Evolutionary conservation across 768 basidiomycete species (phyloP).

Genomic region (Phaffia tasmanica): DNA sequence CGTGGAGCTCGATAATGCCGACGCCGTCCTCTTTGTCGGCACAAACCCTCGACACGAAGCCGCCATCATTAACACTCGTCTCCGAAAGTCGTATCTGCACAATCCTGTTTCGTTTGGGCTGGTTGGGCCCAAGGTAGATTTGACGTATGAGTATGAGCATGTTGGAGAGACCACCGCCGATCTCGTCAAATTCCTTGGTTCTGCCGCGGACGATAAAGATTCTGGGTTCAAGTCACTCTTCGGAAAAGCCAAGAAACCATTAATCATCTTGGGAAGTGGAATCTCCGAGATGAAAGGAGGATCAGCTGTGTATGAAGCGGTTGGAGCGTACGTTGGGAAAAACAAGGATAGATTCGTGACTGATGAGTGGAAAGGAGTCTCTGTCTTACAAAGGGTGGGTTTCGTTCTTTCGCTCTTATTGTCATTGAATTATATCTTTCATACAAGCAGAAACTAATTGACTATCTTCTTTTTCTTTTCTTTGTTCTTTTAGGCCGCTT

Average conservation of each 20-base stretch:
- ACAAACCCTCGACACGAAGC: slow-evolving; percentile 97
- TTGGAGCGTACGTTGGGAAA: slow-evolving; percentile 66
- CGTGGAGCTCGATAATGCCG: slow-evolving; percentile 78
- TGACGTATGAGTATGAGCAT: slow-evolving; percentile 85
- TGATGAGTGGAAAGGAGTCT: slow-evolving; percentile 92
- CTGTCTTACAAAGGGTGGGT: slow-evolving; percentile 76
- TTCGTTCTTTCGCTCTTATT: not conserved
- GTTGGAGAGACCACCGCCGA: slow-evolving; percentile 71
- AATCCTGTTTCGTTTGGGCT: slow-evolving; percentile 73
- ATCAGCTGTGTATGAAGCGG: slow-evolving; percentile 58
- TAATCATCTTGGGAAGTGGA: slow-evolving; percentile 86
- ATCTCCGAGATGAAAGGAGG: slow-evolving; percentile 77
- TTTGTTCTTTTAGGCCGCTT: slow-evolving; percentile 53
- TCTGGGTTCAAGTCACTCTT: slow-evolving; percentile 68
- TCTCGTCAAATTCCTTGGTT: slow-evolving; percentile 57
- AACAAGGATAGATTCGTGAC: slow-evolving; percentile 67
- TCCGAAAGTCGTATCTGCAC: slow-evolving; percentile 88
- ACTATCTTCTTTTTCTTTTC: not conserved
- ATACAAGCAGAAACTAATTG: slow-evolving; percentile 1
- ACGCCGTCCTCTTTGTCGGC: slow-evolving; percentile 83
- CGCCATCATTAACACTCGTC: slow-evolving; percentile 90
- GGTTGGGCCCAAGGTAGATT: slow-evolving; percentile 82
- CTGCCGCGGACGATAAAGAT: slow-evolving; percentile 34
- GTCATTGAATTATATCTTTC: not conserved
- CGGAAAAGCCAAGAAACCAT: slow-evolving; percentile 73